These are phyloP conservation scores for grape (Vitis vinifera) DNA, from an alignment of 164 flowering plant genomes.

Conservation along the genomic window DNA sequence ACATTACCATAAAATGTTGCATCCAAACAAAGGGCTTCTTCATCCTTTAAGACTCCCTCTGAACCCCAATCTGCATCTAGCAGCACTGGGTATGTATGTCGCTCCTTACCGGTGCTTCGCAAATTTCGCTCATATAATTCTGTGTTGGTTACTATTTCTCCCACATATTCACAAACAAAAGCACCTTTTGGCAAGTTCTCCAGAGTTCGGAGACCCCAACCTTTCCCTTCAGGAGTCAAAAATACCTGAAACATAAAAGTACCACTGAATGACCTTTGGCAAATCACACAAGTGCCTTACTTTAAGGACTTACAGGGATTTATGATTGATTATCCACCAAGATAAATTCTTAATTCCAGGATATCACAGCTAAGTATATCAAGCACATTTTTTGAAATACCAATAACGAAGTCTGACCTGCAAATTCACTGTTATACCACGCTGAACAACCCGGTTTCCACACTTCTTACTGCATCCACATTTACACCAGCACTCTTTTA, in stretches of 20 bases:
- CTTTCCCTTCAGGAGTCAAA: slow-evolving; percentile 6
- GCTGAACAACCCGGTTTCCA: slow-evolving; percentile 15
- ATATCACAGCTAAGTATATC: too few species aligned
- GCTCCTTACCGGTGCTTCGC: slow-evolving; percentile 1
- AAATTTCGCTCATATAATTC: slow-evolving; percentile 14
- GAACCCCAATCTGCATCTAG: slow-evolving; percentile 26
- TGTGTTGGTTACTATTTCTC: slow-evolving; percentile 16
- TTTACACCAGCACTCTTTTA: slow-evolving; percentile 14
- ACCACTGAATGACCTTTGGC: too few species aligned
- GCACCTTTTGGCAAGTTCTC: slow-evolving; percentile 11
- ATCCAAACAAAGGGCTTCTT: slow-evolving; percentile 31
- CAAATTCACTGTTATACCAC: slow-evolving; percentile 2
- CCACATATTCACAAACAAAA: slow-evolving; percentile 20
- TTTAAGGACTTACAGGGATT: too few species aligned
- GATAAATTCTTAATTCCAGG: too few species aligned
- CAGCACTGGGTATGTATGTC: slow-evolving; percentile 17
- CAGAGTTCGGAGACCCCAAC: slow-evolving; percentile 16
- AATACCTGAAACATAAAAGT: slow-evolving; percentile 7
- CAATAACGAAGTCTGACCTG: background rate
- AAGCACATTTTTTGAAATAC: too few species aligned
- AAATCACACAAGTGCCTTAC: too few species aligned
- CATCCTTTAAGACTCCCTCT: slow-evolving; percentile 15
- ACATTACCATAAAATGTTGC: slow-evolving; percentile 23
- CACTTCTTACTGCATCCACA: slow-evolving; percentile 13
- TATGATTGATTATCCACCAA: too few species aligned